Percentiles rank a stretch among this genome's conserved stretches.
Evolutionary conservation across 495 filamentous ascomycete species (phyloP).

Genomic region (Aspergillus nanangensis): DNA sequence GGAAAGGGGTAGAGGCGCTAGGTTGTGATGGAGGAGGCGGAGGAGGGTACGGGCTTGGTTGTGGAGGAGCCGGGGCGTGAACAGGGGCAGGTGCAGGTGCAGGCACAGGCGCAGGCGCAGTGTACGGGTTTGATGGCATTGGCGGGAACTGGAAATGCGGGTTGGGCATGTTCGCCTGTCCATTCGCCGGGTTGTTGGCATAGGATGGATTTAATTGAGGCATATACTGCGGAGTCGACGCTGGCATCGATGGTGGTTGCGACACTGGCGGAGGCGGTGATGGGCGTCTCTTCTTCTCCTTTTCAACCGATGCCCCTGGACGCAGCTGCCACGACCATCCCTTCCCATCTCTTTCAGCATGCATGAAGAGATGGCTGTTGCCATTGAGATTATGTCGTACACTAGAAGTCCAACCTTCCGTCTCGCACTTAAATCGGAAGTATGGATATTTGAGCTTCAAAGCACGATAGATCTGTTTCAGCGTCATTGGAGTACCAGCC

Average conservation of each 20-base stretch:
- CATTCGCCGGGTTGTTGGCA: slow-evolving; percentile 23
- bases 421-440: slow-evolving; percentile 75
- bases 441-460: slow-evolving; percentile 86
- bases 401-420: slow-evolving; percentile 94
- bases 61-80: not conserved
- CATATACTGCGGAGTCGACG: slow-evolving; percentile 39
- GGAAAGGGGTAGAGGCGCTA: slow-evolving; percentile 23
- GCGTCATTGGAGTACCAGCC: slow-evolving; percentile 64
- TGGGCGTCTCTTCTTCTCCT: slow-evolving; percentile 61
- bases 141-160: slow-evolving; percentile 44
- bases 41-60: slow-evolving; percentile 18
- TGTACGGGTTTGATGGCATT: slow-evolving; percentile 30
- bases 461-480: slow-evolving; percentile 91
- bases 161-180: slow-evolving; percentile 28
- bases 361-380: slow-evolving; percentile 75
- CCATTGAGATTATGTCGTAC: slow-evolving; percentile 94
- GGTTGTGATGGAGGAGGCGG: slow-evolving; percentile 13
- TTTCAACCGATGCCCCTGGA: slow-evolving; percentile 60
- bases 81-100: slow-evolving; percentile 16
- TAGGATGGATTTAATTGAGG: slow-evolving; percentile 37
- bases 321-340: slow-evolving; percentile 67
- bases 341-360: slow-evolving; percentile 71
- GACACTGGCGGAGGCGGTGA: slow-evolving; percentile 49
- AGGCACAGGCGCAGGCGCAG: slow-evolving; percentile 15
- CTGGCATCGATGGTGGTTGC: slow-evolving; percentile 28